These are phyloP conservation scores for Hygrocybe punicea DNA, from an alignment of 768 basidiomycete genomes.

Conservation along the genomic window DNA sequence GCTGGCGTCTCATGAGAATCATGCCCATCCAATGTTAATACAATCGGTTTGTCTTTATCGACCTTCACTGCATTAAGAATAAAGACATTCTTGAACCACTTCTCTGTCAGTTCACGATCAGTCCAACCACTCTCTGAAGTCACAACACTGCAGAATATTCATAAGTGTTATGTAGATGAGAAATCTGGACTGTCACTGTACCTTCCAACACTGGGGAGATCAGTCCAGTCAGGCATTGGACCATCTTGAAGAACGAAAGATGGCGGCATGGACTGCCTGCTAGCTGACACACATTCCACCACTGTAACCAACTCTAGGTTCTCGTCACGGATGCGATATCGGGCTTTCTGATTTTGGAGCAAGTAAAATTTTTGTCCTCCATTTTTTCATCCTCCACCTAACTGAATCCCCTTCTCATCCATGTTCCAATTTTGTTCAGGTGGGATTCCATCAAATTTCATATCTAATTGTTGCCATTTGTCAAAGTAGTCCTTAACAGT, in stretches of 20 bases:
- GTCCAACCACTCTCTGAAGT: constrained; percentile 40
- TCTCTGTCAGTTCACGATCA: constrained; percentile 28
- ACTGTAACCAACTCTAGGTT: constrained; percentile 42
- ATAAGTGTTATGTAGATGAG: not conserved
- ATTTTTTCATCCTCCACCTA: constrained; percentile 6
- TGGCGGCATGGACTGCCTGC: constrained; percentile 27
- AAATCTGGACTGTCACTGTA: constrained; percentile 1
- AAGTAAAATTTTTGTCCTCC: constrained; percentile 21
- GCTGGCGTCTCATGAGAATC: constrained; percentile 35
- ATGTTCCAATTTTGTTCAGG: constrained; percentile 27
- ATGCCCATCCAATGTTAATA: constrained; percentile 46
- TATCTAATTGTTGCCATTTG: constrained; percentile 1
- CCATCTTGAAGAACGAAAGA: constrained; percentile 28
- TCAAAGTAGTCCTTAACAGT: constrained; percentile 12
- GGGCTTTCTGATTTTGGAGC: constrained; percentile 8
- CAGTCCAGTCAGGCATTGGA: constrained; percentile 8
- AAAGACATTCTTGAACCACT: constrained; percentile 42
- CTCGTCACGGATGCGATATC: constrained; percentile 26
- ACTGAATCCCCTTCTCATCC: constrained; percentile 32
- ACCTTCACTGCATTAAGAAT: constrained; percentile 34
- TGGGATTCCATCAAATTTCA: constrained; percentile 20
- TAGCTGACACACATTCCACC: constrained; percentile 37
- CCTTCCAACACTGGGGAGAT: constrained; percentile 5
- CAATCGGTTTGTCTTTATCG: constrained; percentile 25
- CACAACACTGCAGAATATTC: constrained; percentile 10